Evolutionary conservation across 2,329 filamentous ascomycete species (phyloP).

Genomic region (Pestalotiopsis sp.): DNA sequence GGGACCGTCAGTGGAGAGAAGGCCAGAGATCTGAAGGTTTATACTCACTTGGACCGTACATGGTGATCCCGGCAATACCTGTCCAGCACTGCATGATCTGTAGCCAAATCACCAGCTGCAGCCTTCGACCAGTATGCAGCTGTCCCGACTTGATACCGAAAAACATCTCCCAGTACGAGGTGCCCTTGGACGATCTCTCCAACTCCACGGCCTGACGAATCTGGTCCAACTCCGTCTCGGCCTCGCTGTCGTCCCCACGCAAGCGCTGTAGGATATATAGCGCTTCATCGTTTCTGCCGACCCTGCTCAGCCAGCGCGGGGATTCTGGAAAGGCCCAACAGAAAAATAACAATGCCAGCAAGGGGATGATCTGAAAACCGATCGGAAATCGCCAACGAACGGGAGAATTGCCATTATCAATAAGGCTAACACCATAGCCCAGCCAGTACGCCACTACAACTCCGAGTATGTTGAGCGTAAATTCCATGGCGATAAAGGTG

Average conservation of each 20-base stretch:
- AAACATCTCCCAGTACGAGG: constrained; percentile 66
- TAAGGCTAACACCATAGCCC: constrained; percentile 60
- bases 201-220: constrained; percentile 64
- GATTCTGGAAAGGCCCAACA: constrained; percentile 72
- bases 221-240: constrained; percentile 66
- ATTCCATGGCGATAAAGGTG: constrained; percentile 70
- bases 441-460: constrained; percentile 65
- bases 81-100: constrained; percentile 72
- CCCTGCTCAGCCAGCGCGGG: constrained; percentile 66
- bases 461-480: constrained; percentile 72
- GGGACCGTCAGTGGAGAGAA: neutral
- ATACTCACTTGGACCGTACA: constrained; percentile 40
- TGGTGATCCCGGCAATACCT: constrained; percentile 68
- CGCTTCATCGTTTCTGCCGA: constrained; percentile 66
- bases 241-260: constrained; percentile 58
- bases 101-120: constrained; percentile 70
- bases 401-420: constrained; percentile 55
- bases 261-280: constrained; percentile 64
- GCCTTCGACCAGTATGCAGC: constrained; percentile 65
- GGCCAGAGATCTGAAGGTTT: neutral
- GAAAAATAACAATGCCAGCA: constrained; percentile 53
- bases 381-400: constrained; percentile 70
- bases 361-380: constrained; percentile 67
- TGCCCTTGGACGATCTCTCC: constrained; percentile 58
- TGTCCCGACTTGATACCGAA: constrained; percentile 65